Evolutionary conservation across 2,329 filamentous ascomycete genomes (phyloP).

Genomic region (Microdochium trichocladiopsis): DNA sequence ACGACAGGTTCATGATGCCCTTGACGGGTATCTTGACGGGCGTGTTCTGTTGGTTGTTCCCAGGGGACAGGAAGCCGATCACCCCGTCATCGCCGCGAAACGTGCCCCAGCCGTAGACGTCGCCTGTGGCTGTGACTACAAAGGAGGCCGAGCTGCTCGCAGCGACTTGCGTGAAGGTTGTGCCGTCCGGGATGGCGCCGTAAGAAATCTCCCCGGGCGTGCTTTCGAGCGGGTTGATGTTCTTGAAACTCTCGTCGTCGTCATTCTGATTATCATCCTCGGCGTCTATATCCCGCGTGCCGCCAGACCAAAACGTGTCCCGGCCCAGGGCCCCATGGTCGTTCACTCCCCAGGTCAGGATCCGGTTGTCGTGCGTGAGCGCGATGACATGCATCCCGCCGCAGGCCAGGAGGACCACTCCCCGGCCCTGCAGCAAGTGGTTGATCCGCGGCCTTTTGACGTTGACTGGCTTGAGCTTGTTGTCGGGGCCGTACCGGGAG

Average conservation of each 20-base stretch:
- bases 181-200: conserved; percentile 51
- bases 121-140: conserved; percentile 54
- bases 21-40: conserved; percentile 48
- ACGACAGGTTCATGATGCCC: conserved; percentile 54
- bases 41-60: too few species aligned
- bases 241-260: conserved; percentile 52
- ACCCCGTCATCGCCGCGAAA: conserved; percentile 54
- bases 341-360: conserved; percentile 76
- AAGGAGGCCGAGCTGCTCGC: conserved; percentile 59
- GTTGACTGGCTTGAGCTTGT: conserved; percentile 39
- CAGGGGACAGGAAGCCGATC: conserved; percentile 53
- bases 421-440: conserved; percentile 46
- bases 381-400: conserved; percentile 67
- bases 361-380: conserved; percentile 62
- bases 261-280: conserved; percentile 32
- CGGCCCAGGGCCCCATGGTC: conserved; percentile 67
- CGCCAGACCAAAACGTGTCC: conserved; percentile 59
- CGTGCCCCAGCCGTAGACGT: conserved; percentile 63
- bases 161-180: conserved; percentile 52
- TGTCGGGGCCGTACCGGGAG: conserved; percentile 44
- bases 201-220: conserved; percentile 56
- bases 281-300: conserved; percentile 50
- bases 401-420: conserved; percentile 56
- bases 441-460: conserved; percentile 66
- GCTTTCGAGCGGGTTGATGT: conserved; percentile 65